These are phyloP conservation scores for Drechslerella coelobrocha DNA, from an alignment of 2,329 filamentous ascomycete genomes.

Conservation along the genomic window DNA sequence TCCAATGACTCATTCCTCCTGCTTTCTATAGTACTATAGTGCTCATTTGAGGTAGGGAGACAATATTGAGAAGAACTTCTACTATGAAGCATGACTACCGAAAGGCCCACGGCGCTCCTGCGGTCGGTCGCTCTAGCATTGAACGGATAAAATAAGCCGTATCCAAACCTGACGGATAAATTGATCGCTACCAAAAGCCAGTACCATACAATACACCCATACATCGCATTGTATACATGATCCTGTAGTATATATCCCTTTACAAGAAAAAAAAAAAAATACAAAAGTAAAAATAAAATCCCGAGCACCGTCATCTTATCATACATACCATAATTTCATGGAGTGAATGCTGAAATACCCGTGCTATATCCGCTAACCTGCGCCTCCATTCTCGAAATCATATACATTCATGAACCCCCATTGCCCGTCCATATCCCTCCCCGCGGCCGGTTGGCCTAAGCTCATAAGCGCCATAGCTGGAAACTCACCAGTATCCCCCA, in stretches of 20 bases:
- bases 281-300: background rate
- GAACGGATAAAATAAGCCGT: no score
- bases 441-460: slow-evolving; percentile 31
- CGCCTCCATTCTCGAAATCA: slow-evolving; percentile 27
- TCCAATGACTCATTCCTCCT: no score
- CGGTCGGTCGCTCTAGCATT: no score
- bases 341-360: background rate
- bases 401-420: slow-evolving; percentile 49
- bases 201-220: background rate
- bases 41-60: no score
- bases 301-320: background rate
- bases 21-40: no score
- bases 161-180: no score
- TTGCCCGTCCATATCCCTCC: slow-evolving; percentile 28
- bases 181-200: background rate
- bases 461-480: slow-evolving; percentile 49
- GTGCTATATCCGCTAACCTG: background rate
- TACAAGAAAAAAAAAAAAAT: background rate
- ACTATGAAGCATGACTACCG: no score
- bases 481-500: slow-evolving; percentile 33
- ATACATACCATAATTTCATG: background rate
- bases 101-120: no score
- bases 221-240: no score
- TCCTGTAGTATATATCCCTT: background rate
- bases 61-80: no score